Conservation (phyloP, 2,329 filamentous ascomycete genomes). For the Teratosphaeria gauchensis region DNA sequence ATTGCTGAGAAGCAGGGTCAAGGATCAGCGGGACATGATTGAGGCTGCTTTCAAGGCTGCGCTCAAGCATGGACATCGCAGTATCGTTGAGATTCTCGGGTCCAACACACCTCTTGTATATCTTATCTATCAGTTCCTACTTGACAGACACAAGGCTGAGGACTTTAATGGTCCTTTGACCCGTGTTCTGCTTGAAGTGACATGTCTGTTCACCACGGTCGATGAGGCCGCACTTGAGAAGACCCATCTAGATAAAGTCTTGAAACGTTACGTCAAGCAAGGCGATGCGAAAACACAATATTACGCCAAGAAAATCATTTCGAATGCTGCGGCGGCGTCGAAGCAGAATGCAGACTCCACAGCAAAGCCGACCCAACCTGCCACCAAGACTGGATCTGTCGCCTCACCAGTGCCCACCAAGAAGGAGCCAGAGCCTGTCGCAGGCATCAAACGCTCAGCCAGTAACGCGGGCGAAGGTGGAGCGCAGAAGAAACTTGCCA, state of each 20-base stretch:
- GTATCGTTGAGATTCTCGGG: conserved; percentile 32
- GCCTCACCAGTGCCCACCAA: conserved; percentile 1
- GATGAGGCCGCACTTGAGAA: conserved; percentile 51
- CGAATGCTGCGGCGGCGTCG: conserved; percentile 30
- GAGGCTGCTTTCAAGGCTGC: conserved; percentile 40
- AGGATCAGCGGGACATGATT: conserved; percentile 48
- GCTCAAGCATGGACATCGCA: conserved; percentile 37
- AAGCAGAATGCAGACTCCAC: conserved; percentile 24
- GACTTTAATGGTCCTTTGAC: conserved; percentile 35
- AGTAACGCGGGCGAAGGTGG: conserved; percentile 13
- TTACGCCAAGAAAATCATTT: conserved; percentile 49
- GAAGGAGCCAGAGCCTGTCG: conserved; percentile 16
- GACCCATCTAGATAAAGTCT: conserved; percentile 56
- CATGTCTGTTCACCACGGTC: conserved; percentile 54
- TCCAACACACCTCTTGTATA: conserved; percentile 32
- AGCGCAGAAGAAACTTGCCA: conserved; percentile 27
- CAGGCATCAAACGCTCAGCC: conserved; percentile 26
- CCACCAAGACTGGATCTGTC: conserved; percentile 5
- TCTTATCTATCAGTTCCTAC: conserved; percentile 39
- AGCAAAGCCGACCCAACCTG: not conserved
- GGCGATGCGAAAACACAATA: conserved; percentile 56
- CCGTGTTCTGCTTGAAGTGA: conserved; percentile 41
- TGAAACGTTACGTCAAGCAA: conserved; percentile 54
- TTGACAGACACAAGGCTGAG: conserved; percentile 37
- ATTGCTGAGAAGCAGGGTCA: conserved; percentile 46